Conservation (phyloP, 768 basidiomycete species). For the Tephrocybe rancida region DNA sequence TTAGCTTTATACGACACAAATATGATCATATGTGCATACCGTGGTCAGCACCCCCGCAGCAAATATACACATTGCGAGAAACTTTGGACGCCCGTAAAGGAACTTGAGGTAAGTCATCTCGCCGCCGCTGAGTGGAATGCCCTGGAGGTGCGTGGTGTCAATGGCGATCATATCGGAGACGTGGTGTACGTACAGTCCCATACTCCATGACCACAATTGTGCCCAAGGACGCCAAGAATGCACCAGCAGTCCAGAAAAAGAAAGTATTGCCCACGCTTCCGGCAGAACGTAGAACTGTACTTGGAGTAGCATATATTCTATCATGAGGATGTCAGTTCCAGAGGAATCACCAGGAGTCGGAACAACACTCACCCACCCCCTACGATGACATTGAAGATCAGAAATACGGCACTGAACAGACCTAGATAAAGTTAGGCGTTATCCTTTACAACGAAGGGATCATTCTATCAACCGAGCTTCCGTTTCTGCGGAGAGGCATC, state of each 20-base stretch:
- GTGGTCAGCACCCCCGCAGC: conserved; percentile 58
- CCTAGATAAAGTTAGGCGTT: conserved; percentile 27
- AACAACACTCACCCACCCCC: conserved; percentile 57
- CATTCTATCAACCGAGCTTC: neutral
- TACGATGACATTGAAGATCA: conserved; percentile 73
- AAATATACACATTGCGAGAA: conserved; percentile 60
- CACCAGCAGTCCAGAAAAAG: conserved; percentile 69
- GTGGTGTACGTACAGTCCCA: conserved; percentile 52
- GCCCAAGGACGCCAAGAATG: conserved; percentile 62
- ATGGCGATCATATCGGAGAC: neutral
- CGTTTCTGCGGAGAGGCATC: neutral
- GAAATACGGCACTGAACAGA: conserved; percentile 53
- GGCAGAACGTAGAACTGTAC: conserved; percentile 62
- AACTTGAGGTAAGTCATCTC: conserved; percentile 78
- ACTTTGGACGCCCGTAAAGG: conserved; percentile 60
- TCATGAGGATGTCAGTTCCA: neutral
- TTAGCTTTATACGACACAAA: neutral
- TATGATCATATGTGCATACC: conserved; percentile 33
- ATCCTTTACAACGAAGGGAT: neutral
- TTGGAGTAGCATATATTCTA: conserved; percentile 72
- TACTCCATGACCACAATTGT: conserved; percentile 72
- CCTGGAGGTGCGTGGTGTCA: conserved; percentile 35
- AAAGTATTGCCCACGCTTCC: conserved; percentile 72
- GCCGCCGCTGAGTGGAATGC: conserved; percentile 67
- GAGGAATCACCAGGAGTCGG: neutral